Percentiles rank a stretch among this genome's conserved stretches.
These are phyloP conservation scores for Coemansia reversa DNA, from an alignment of 192 early-diverging fungal genomes.

Conservation along the genomic window DNA sequence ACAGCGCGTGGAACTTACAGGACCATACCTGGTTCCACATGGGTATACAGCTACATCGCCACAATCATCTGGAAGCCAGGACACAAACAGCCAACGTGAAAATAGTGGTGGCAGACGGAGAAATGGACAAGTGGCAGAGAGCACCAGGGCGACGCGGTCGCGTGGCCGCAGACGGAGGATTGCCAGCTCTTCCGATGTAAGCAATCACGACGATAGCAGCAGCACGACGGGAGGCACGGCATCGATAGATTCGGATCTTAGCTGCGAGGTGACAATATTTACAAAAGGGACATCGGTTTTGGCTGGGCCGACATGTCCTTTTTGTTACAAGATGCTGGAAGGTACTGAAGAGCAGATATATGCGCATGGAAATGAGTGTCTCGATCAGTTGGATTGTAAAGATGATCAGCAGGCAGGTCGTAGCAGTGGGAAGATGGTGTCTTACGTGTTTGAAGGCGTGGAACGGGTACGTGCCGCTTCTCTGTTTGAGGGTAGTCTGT, in stretches of 20 bases:
- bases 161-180: slow-evolving; percentile 5
- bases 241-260: slow-evolving; percentile 20
- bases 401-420: slow-evolving; percentile 1
- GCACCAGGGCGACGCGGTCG: background rate
- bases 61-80: background rate
- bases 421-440: slow-evolving; percentile 55
- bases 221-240: slow-evolving; percentile 4
- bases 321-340: slow-evolving; percentile 15
- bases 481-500: slow-evolving; percentile 72
- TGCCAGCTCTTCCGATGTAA: background rate
- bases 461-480: slow-evolving; percentile 75
- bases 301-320: slow-evolving; percentile 17
- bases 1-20: slow-evolving; percentile 19
- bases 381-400: slow-evolving; percentile 26
- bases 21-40: background rate
- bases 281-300: slow-evolving; percentile 23
- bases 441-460: slow-evolving; percentile 83
- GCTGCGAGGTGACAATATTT: slow-evolving; percentile 27
- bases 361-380: slow-evolving; percentile 75
- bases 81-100: background rate
- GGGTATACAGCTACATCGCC: background rate
- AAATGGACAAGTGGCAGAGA: background rate
- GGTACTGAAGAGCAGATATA: slow-evolving; percentile 63
- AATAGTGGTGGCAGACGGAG: background rate
- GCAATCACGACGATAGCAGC: slow-evolving; percentile 4